Evolutionary conservation across 2,329 filamentous ascomycete genomes (phyloP).

Genomic region (Ophiocordyceps sinensis): DNA sequence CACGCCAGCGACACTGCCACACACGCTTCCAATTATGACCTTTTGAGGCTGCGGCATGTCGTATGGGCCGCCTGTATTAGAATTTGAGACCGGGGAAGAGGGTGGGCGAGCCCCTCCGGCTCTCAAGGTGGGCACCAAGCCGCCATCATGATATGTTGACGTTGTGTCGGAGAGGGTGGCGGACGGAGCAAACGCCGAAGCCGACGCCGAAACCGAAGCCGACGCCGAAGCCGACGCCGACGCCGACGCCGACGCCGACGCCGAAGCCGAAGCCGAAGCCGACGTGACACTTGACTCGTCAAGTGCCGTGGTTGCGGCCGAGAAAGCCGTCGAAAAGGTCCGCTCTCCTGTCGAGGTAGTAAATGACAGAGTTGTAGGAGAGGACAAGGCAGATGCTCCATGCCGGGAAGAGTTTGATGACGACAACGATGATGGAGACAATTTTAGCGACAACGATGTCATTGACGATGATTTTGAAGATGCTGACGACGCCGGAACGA

Average conservation of each 20-base stretch:
- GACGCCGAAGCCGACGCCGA: background rate
- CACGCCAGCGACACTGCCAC: slow-evolving; percentile 43
- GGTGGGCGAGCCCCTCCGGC: slow-evolving; percentile 5
- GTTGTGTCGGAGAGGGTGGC: background rate
- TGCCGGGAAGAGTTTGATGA: background rate
- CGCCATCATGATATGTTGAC: background rate
- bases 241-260: background rate
- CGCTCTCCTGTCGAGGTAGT: background rate
- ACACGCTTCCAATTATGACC: slow-evolving; percentile 38
- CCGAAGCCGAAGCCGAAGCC: background rate
- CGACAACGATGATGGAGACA: background rate
- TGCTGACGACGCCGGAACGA: background rate
- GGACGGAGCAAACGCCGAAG: background rate
- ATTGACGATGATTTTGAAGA: background rate
- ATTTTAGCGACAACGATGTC: background rate
- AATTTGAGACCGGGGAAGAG: slow-evolving; percentile 3
- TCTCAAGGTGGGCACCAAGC: background rate
- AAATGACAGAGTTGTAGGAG: background rate
- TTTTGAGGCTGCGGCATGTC: slow-evolving; percentile 15
- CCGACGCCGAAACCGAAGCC: background rate
- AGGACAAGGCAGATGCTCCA: background rate
- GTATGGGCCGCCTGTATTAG: slow-evolving; percentile 8
- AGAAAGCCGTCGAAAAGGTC: background rate
- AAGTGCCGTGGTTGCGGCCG: background rate
- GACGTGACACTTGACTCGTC: background rate